These are phyloP conservation scores for Penicillium samsonianum DNA, from an alignment of 495 filamentous ascomycete species.

Conservation along the genomic window DNA sequence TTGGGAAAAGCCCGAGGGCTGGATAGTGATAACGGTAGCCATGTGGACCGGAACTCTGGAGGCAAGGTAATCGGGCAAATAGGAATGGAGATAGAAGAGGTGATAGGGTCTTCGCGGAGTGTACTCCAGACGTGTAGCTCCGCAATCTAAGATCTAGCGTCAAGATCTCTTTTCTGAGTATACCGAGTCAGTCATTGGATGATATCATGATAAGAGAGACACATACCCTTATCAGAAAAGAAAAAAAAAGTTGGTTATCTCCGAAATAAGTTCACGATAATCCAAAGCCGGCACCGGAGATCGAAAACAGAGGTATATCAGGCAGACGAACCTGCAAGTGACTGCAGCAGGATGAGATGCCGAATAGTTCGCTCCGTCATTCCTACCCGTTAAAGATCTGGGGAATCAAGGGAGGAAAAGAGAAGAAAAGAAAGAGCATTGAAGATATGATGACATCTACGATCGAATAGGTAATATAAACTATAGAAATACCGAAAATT, in stretches of 20 bases:
- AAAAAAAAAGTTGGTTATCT: slow-evolving; percentile 22
- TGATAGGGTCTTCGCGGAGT: slow-evolving; percentile 6
- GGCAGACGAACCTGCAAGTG: slow-evolving; percentile 23
- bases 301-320: slow-evolving; percentile 14
- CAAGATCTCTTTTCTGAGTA: neutral
- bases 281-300: slow-evolving; percentile 10
- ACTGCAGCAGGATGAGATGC: slow-evolving; percentile 36
- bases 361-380: slow-evolving; percentile 38
- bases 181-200: slow-evolving; percentile 12
- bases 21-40: slow-evolving; percentile 50
- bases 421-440: neutral
- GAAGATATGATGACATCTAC: slow-evolving; percentile 22
- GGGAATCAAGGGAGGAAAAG: neutral
- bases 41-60: slow-evolving; percentile 14
- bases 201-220: slow-evolving; percentile 5
- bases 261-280: slow-evolving; percentile 6
- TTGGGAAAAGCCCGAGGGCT: slow-evolving; percentile 41
- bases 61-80: slow-evolving; percentile 1
- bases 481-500: neutral
- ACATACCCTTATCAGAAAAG: slow-evolving; percentile 20
- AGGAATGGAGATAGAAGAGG: neutral
- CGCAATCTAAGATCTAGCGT: neutral
- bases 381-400: slow-evolving; percentile 19
- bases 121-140: neutral
- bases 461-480: slow-evolving; percentile 8